Base-by-base conservation (phyloP, 768 basidiomycete genomes). In the Lactarius deliciosus region DNA sequence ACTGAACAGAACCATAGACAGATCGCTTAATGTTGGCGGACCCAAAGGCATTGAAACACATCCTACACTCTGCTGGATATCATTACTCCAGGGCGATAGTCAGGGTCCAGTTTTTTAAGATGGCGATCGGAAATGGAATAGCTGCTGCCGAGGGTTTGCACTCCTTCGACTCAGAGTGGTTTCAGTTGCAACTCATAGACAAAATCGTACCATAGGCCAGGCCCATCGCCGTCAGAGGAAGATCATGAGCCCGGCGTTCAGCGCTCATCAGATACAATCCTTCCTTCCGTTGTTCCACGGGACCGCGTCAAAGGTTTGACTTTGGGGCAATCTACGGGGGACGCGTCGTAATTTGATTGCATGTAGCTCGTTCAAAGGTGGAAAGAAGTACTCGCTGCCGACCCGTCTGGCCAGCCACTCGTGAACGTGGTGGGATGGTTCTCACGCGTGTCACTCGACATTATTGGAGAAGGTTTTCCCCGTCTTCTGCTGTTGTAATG, bases 21-120 rank as follows among this genome's bases (percentile, higher is more conserved):
- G 56, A 60, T 32, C 43, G 13, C 28, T 36, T 65, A 3, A 60
- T 57, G 38, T 13, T 64, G 20, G 50, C 40, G 3, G 65, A 45
- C 9, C 47, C 62, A 13, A 56, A 75, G 68, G 75, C 74, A 0
- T 61, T 76, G 0, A 74, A 74, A 60, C 69, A 75, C 64, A 69
- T 76, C 54, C 64, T 72, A 0, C 72, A 76, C 56, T 73, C 71
- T 40, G 69, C 75, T 1, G 73, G 74, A 34, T 76, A 75, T 61
- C 67, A 70, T 54, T 76, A 67, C 56, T 43, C 55, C 10, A 73
- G 64, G 34, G 10, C 57, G 34, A 30, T 38, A 0, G 68, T 63
- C 3, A 22, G 18, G 59, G 5, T 16, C 66, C 64, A 69, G 32
- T 30, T 65, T 16, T 65, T 55, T 1, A 60, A 70, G 5, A 40